phyloP scores from a whole-genome alignment of 805 yeast species.

The Candida ponderosae region DNA sequence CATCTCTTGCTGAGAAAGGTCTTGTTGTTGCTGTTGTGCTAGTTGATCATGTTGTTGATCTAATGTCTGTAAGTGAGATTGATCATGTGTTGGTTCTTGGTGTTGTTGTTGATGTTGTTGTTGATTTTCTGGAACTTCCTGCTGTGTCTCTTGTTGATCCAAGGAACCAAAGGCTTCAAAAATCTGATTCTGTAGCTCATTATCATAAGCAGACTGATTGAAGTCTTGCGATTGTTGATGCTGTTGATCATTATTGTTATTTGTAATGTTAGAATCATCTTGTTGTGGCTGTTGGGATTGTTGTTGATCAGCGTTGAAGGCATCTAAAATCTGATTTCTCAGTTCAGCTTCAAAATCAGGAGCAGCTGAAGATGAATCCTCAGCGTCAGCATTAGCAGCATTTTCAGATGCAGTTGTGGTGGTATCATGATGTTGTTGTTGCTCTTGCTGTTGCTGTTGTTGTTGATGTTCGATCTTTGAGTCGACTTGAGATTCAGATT shows the following conservation, averaged over 20 bases:
- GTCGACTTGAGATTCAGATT: neutral
- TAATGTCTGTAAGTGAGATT: too few species aligned
- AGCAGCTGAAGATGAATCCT: neutral
- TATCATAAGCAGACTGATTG: constrained; percentile 10
- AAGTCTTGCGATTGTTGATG: constrained; percentile 1
- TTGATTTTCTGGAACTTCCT: constrained; percentile 17
- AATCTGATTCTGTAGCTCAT: constrained; percentile 15
- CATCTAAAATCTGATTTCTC: constrained; percentile 17
- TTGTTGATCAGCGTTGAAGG: constrained; percentile 5
- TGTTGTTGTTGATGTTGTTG: constrained; percentile 25
- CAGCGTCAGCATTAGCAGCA: neutral
- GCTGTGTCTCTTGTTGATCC: constrained; percentile 9
- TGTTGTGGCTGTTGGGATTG: neutral
- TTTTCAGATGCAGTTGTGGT: neutral
- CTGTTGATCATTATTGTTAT: constrained; percentile 1
- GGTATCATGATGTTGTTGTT: neutral
- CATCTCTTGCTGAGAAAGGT: neutral
- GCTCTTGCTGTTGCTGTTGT: neutral
- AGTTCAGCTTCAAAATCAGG: constrained; percentile 14
- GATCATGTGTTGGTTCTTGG: too few species aligned
- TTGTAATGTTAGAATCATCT: neutral
- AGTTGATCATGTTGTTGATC: constrained; percentile 17
- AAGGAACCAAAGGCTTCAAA: constrained; percentile 18
- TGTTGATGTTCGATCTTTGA: constrained; percentile 1
- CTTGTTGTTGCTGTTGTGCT: constrained; percentile 7